These are phyloP conservation scores for Nannochloris sp. DNA, from an alignment of 139 green algal species.

Conservation along the genomic window DNA sequence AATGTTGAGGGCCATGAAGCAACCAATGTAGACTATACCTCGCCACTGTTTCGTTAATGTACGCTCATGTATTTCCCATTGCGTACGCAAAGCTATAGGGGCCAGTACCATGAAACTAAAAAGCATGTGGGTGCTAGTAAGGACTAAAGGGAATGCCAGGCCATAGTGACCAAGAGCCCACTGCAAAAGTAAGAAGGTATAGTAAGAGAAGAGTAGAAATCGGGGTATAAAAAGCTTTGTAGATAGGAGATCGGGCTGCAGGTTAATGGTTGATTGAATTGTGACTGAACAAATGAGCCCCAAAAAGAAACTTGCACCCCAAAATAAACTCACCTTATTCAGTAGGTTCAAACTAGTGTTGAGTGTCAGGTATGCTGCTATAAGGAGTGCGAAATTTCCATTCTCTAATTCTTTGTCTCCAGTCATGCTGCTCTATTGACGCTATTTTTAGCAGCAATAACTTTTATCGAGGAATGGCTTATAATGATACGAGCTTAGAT, in stretches of 20 bases:
- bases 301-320: too few species aligned
- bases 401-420: too few species aligned
- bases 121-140: constrained; percentile 51
- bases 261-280: too few species aligned
- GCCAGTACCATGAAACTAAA: constrained; percentile 42
- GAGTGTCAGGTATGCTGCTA: constrained; percentile 13
- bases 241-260: too few species aligned
- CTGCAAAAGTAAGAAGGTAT: background rate
- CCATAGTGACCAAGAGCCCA: constrained; percentile 45
- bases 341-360: constrained; percentile 26
- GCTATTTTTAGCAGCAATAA: too few species aligned
- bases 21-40: constrained; percentile 42
- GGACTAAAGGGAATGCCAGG: constrained; percentile 49
- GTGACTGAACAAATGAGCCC: too few species aligned
- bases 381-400: background rate
- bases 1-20: constrained; percentile 53
- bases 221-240: background rate
- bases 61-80: constrained; percentile 24
- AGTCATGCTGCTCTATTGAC: too few species aligned
- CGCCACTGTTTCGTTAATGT: constrained; percentile 43
- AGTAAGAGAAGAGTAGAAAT: background rate
- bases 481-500: too few species aligned
- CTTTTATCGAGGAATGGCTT: too few species aligned
- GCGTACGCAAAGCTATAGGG: constrained; percentile 31
- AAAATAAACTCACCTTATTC: constrained; percentile 2